A percentile compares a stretch with the other conserved stretches of the same genome.
Conservation (phyloP, 2,329 filamentous ascomycete species). For the Fusarium tanahbumbuense region DNA sequence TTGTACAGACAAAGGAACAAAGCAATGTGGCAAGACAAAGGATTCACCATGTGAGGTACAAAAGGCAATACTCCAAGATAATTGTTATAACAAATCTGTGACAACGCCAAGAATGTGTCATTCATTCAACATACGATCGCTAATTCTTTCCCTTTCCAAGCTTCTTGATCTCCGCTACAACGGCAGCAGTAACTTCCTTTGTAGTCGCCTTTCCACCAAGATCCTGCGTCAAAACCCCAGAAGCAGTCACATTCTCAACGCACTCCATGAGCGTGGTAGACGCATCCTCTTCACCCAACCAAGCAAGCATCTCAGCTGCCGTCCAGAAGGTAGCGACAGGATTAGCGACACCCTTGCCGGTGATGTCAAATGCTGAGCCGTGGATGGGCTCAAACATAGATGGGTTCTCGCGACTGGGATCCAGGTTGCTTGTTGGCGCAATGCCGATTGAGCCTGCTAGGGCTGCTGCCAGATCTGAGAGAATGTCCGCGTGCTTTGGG, state of each 20-base stretch:
- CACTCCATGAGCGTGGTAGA: conserved; percentile 61
- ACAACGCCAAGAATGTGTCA: neutral
- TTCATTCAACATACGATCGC: fast-evolving
- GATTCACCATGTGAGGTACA: too few species aligned
- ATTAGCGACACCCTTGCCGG: conserved; percentile 67
- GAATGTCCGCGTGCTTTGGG: conserved; percentile 73
- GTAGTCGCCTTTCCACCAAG: conserved; percentile 61
- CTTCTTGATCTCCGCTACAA: conserved; percentile 44
- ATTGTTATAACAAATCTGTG: too few species aligned
- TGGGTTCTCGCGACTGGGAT: conserved; percentile 66
- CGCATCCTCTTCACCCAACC: conserved; percentile 66
- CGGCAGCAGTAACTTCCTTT: conserved; percentile 51
- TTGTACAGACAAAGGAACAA: neutral
- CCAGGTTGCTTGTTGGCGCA: conserved; percentile 75
- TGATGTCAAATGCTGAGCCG: conserved; percentile 69
- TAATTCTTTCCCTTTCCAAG: conserved; percentile 18
- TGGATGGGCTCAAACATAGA: conserved; percentile 73
- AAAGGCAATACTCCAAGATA: too few species aligned
- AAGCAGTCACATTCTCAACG: conserved; percentile 65
- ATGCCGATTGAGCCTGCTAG: conserved; percentile 78
- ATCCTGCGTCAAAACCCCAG: conserved; percentile 64
- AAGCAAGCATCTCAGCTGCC: conserved; percentile 67
- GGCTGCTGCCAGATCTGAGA: conserved; percentile 77
- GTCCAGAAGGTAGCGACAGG: conserved; percentile 71
- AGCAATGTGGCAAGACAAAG: neutral